Percentiles rank a stretch among this genome's conserved stretches.
phyloP scores from a whole-genome alignment of 805 yeast genomes.

The Groenewaldozyma salmanticensis region DNA sequence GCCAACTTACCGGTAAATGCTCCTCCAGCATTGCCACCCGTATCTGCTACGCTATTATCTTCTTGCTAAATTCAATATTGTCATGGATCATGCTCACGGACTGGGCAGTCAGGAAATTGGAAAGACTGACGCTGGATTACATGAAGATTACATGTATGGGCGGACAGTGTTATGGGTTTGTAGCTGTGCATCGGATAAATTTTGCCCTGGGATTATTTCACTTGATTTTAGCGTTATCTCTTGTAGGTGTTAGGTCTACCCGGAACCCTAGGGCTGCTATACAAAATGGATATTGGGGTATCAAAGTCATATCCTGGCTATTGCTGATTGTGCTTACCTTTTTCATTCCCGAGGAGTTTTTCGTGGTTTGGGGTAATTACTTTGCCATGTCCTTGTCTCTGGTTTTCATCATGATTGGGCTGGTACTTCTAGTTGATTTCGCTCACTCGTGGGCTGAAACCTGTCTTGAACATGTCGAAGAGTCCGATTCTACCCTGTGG shows the following conservation, averaged over 20 bases:
- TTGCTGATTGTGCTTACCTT: constrained; percentile 52
- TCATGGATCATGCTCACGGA: constrained; percentile 92
- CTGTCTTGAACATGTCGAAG: constrained; percentile 83
- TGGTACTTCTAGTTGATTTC: constrained; percentile 84
- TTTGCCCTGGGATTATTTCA: constrained; percentile 81
- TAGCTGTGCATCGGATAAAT: constrained; percentile 87
- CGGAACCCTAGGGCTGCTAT: constrained; percentile 66
- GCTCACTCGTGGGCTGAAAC: constrained; percentile 99
- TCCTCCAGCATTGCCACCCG: constrained; percentile 77
- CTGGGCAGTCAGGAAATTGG: constrained; percentile 65
- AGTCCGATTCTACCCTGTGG: constrained; percentile 64
- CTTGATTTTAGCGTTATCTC: constrained; percentile 52
- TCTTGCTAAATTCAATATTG: constrained; percentile 66
- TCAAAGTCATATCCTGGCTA: constrained; percentile 56
- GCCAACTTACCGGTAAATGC: constrained; percentile 47
- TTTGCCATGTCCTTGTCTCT: constrained; percentile 79
- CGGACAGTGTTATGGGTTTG: constrained; percentile 80
- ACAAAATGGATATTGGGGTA: constrained; percentile 89
- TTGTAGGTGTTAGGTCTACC: constrained; percentile 70
- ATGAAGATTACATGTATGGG: constrained; percentile 72
- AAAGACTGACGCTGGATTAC: constrained; percentile 56
- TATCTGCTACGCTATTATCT: constrained; percentile 70
- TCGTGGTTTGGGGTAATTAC: constrained; percentile 83
- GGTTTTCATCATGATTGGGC: constrained; percentile 78
- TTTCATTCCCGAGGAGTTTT: constrained; percentile 78